Evolutionary conservation across 257 asterid species (phyloP), one percentile per base, ranked within the genome.

Genomic region (Asclepias syriaca): DNA sequence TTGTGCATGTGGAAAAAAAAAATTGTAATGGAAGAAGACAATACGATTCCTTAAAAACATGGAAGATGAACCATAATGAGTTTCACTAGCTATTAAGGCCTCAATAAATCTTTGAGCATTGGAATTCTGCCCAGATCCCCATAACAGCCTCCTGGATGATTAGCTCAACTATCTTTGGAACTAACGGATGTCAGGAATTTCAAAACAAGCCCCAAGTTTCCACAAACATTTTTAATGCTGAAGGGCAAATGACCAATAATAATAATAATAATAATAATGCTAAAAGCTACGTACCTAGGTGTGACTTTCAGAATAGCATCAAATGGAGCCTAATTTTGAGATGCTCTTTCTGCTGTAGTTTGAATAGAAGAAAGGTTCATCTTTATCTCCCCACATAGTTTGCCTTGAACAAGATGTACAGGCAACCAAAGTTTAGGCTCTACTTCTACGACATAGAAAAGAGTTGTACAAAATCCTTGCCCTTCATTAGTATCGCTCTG

Each of bases 351-450:
- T 74, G 97, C 94, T 80, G 69, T 90, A 4, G 75, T 81, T 29
- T 91, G 83, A 63, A 91, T 81, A 84, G 90, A 85, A 15, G 82
- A 81, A 58, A 91, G 86, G 77, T 91, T 91, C 57, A 80, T 77
- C 76, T 77, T 74, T 64, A 91, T 85, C 88, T 91, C 96, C 54
- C 75, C 78, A 80, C 93, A 87, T 68, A 91, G 85, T 72, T 91
- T 82, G 61, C 95, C 89, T 88, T 91, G 96, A 66, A 91, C 82
- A 77, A 92, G 85, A 66, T 80, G 75, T 34, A 92, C 97, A 27
- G 96, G 97, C 77, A 92, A 77, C 97, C 97, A 92, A 70, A 85
- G 61, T 80, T 86, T 87, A 34, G 97, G 97, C 83, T 86, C 90
- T 80, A 89, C 93, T 77, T 85, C 74, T 68, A 88, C 96, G 72